These are phyloP conservation scores for Penicillium carneum DNA, from an alignment of 2,329 filamentous ascomycete species.

Conservation along the genomic window DNA sequence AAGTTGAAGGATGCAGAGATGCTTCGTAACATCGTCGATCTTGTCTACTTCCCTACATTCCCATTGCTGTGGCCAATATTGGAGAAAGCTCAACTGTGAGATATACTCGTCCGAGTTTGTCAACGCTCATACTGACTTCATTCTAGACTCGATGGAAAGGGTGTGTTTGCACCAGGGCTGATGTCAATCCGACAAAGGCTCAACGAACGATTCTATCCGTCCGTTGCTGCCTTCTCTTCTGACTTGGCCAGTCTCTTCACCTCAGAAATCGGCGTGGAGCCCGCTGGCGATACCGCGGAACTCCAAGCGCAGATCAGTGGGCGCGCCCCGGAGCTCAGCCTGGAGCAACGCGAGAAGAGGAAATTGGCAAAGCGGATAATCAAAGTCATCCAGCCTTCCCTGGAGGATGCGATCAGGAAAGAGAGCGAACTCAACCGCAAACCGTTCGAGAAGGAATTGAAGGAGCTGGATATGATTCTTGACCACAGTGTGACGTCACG, in stretches of 20 bases:
- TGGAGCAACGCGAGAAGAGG: slow-evolving; percentile 80
- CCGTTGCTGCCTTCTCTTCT: slow-evolving; percentile 66
- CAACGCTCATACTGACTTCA: slow-evolving; percentile 27
- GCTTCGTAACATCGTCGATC: slow-evolving; percentile 81
- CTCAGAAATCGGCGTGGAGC: slow-evolving; percentile 60
- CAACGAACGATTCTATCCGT: slow-evolving; percentile 65
- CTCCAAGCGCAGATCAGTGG: slow-evolving; percentile 60
- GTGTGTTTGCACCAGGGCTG: slow-evolving; percentile 63
- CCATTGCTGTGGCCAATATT: slow-evolving; percentile 78
- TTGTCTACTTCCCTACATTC: slow-evolving; percentile 87
- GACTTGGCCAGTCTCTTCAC: slow-evolving; percentile 66
- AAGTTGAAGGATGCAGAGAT: slow-evolving; percentile 80
- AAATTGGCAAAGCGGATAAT: slow-evolving; percentile 89
- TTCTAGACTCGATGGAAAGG: slow-evolving; percentile 59
- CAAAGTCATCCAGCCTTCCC: slow-evolving; percentile 77
- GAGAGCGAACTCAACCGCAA: slow-evolving; percentile 81
- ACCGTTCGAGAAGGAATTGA: slow-evolving; percentile 72
- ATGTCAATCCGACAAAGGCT: slow-evolving; percentile 61
- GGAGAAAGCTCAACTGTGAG: slow-evolving; percentile 81
- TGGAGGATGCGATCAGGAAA: slow-evolving; percentile 77
- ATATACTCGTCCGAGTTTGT: slow-evolving; percentile 34
- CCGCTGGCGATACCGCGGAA: slow-evolving; percentile 55
- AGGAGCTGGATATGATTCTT: slow-evolving; percentile 76
- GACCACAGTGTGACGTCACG: slow-evolving; percentile 68
- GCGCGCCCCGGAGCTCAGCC: slow-evolving; percentile 53